These are phyloP conservation scores for Sporisorium scitamineum DNA, from an alignment of 1,284 basidiomycete species.

Conservation along the genomic window DNA sequence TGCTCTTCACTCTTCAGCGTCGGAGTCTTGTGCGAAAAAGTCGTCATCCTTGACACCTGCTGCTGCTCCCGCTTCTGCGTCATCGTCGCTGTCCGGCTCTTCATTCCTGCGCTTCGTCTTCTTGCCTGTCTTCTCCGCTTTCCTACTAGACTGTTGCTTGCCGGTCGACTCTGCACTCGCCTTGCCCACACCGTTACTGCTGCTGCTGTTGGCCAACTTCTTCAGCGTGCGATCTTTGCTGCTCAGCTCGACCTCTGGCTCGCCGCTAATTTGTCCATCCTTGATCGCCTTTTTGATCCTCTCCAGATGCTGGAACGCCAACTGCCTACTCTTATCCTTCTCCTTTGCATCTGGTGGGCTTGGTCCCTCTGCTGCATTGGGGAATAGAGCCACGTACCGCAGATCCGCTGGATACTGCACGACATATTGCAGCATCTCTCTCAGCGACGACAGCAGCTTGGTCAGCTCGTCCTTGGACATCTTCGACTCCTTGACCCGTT, in stretches of 20 bases:
- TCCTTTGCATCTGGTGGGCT: constrained; percentile 20
- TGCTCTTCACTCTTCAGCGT: constrained; percentile 38
- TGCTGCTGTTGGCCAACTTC: constrained; percentile 17
- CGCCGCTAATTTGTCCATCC: constrained; percentile 33
- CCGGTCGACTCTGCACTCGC: constrained; percentile 10
- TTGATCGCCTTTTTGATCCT: constrained; percentile 44
- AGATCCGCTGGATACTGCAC: constrained; percentile 44
- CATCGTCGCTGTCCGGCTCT: constrained; percentile 16
- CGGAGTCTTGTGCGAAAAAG: constrained; percentile 53
- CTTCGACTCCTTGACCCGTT: constrained; percentile 27
- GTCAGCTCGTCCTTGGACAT: constrained; percentile 26
- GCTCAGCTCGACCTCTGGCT: constrained; percentile 55
- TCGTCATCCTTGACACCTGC: constrained; percentile 47
- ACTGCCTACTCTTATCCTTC: constrained; percentile 36
- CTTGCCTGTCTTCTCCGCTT: constrained; percentile 26
- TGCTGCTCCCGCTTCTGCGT: constrained; percentile 9
- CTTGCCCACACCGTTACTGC: neutral
- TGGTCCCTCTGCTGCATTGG: constrained; percentile 24
- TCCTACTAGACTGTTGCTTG: constrained; percentile 22
- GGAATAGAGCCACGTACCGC: constrained; percentile 54
- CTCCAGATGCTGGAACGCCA: constrained; percentile 38
- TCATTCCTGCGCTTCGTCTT: constrained; percentile 32
- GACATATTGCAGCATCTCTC: constrained; percentile 44
- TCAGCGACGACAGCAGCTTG: constrained; percentile 18
- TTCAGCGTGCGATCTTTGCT: constrained; percentile 19